Base-by-base conservation (phyloP, 1,139 yeast genomes). In the Blastobotrys aristatus region DNA sequence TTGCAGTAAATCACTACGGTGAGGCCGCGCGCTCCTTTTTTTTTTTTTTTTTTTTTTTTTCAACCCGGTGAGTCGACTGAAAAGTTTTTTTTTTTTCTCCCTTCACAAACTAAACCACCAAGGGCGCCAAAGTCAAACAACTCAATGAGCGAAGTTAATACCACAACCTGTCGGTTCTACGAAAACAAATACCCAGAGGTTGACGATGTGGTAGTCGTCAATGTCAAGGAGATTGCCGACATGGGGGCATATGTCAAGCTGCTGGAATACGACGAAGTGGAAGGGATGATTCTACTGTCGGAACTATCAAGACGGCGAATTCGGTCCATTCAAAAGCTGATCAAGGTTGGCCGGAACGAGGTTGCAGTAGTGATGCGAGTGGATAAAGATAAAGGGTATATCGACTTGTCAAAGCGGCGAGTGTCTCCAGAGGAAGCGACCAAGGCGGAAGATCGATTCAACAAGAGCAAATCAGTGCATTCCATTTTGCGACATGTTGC, bases 101-200 rank as follows among this genome's bases (percentile, higher is more conserved):
- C 4, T 27, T n/a, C 24, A 22, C 40, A 21, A 16, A 17, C 39
- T 16, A 7, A 7, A 11, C n/a, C n/a, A n/a, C n/a, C n/a, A n/a
- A n/a, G n/a, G n/a, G n/a, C n/a, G n/a, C n/a, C n/a, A n/a, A n/a
- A n/a, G n/a, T n/a, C n/a, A n/a, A 33, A 33, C 3, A 16, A 6
- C 22, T 26, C 5, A 26, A 62, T 61, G 63, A 52, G 58, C 43
- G 66, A 62, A 51, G 62, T 68, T 48, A 68, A 95, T 68, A 84
- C 94, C 43, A 83, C 95, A 46, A 82, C 87, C 69, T 90, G 97
- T 75, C 84, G 99, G 74, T 94, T 85, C 72, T 92, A 92, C 68
- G 98, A 92, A 70, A 92, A 90, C 80, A 90, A 90, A 70, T 92
- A 84, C 74, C 99, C 99, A 53, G 99, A 92, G 70, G 95, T 94